These are phyloP conservation scores for Aspergillus hancockii DNA, from an alignment of 495 filamentous ascomycete species.

Conservation along the genomic window DNA sequence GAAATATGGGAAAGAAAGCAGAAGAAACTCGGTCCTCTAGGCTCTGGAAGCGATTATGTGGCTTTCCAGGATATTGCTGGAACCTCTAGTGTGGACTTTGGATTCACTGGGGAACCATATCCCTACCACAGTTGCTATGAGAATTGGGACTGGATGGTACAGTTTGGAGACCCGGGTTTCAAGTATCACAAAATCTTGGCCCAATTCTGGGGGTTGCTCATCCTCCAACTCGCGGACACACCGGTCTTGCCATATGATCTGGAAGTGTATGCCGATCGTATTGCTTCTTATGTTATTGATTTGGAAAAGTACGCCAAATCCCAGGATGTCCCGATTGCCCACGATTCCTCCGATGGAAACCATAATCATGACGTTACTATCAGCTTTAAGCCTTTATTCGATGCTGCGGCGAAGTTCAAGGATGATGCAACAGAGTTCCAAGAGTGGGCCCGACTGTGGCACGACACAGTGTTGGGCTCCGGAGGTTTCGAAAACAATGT, in stretches of 20 bases:
- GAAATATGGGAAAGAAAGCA: constrained; percentile 72
- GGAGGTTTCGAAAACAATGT: constrained; percentile 70
- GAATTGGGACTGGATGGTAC: constrained; percentile 82
- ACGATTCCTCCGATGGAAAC: constrained; percentile 8
- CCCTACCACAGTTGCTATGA: constrained; percentile 88
- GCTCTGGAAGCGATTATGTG: constrained; percentile 84
- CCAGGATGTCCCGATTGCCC: constrained; percentile 49
- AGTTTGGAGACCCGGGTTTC: constrained; percentile 78
- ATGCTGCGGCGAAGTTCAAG: constrained; percentile 61
- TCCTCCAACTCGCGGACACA: constrained; percentile 80
- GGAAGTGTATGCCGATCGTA: constrained; percentile 66
- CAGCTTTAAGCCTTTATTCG: constrained; percentile 57
- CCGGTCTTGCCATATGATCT: constrained; percentile 84
- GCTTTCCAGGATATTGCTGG: constrained; percentile 95
- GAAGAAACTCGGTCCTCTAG: constrained; percentile 62
- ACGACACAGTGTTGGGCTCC: constrained; percentile 60
- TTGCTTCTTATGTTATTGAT: constrained; percentile 63
- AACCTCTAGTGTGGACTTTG: constrained; percentile 83
- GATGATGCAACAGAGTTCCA: constrained; percentile 64
- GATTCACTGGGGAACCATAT: constrained; percentile 67
- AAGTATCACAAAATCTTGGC: constrained; percentile 76
- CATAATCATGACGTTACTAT: constrained; percentile 33
- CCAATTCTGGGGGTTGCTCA: constrained; percentile 78
- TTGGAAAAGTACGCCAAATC: constrained; percentile 64
- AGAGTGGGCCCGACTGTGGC: constrained; percentile 73